These are phyloP conservation scores for Yamadazyma blattariae DNA, from an alignment of 1,139 yeast species.

Conservation along the genomic window DNA sequence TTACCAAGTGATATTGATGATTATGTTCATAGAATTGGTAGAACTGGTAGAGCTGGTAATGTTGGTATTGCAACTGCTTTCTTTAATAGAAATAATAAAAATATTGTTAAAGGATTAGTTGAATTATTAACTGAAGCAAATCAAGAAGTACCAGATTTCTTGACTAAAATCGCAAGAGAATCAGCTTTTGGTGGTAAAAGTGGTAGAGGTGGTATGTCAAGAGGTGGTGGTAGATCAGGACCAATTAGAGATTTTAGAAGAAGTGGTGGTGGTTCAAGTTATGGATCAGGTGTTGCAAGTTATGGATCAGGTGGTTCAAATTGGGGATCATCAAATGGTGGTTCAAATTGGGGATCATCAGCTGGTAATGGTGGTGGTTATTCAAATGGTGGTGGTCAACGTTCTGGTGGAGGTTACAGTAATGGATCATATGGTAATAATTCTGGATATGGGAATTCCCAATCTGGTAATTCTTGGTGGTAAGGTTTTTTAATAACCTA, in stretches of 20 bases:
- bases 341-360: constrained; percentile 25
- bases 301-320: constrained; percentile 28
- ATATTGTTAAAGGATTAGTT: constrained; percentile 82
- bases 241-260: constrained; percentile 62
- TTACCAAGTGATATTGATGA: constrained; percentile 97
- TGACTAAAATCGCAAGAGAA: constrained; percentile 80
- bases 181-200: constrained; percentile 53
- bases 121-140: constrained; percentile 92
- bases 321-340: constrained; percentile 21
- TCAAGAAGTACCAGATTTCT: constrained; percentile 93
- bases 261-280: constrained; percentile 27
- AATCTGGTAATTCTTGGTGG: constrained; percentile 38
- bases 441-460: constrained; percentile 14
- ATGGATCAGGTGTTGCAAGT: constrained; percentile 24
- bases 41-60: constrained; percentile 99
- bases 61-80: constrained; percentile 97
- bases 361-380: constrained; percentile 16
- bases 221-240: constrained; percentile 47
- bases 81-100: constrained; percentile 93
- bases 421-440: constrained; percentile 27
- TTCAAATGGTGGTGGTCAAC: not conserved
- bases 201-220: constrained; percentile 37
- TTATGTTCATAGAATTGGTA: constrained; percentile 98
- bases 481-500: too few relatives aligned
- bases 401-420: constrained; percentile 7